Base-by-base conservation (phyloP, 2,329 filamentous ascomycete species). In the Diaporthe caulivora region DNA sequence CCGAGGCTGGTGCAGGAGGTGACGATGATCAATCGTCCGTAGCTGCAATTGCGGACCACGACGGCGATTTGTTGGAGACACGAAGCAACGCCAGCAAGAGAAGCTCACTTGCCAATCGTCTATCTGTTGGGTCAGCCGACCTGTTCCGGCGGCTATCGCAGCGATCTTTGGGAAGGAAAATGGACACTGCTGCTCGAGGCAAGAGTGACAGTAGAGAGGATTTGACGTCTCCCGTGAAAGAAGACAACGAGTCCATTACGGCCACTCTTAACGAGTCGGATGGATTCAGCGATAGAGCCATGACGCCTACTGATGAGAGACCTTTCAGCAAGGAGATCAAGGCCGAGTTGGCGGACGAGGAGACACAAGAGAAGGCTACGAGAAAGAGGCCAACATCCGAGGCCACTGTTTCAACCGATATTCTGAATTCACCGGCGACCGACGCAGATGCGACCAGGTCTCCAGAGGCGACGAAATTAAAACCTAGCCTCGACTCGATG, bases 31-130 rank as follows among this genome's bases (percentile, higher is more conserved):
- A 87, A 37, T 94, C 92, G 2, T 94, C 93, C 1, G 86, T 94
- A 26, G 94, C 92, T 3, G 93, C 93, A 0, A 88, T 92, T 78
- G 92, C 92, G 21, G 92, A 93, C 72, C 84, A 87, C 42, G 87
- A 91, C 37, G 87, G 87, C 15, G 87, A 87, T n/a, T 78, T 81
- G 15, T 74, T 70, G 55, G 80, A 75, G 60, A 55, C 53, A 42
- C 60, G 54, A 42, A 77, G 71, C 64, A 76, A 57, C 72, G 75
- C 75, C 37, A 78, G 75, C 76, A 82, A 80, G 69, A 81, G 82
- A 29, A 78, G 79, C 18, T 86, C 87, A 4, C 75, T 87, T 24
- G 86, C 84, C 6, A 87, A 87, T 65, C 84, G 86, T 24, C 79
- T 90, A 2, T 90, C 89, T 1, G 82, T 81, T 17, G 82, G 84